A percentile compares a stretch with the other conserved stretches of the same genome.
Conservation (phyloP, 257 asterid species). For the Salvia splendens region DNA sequence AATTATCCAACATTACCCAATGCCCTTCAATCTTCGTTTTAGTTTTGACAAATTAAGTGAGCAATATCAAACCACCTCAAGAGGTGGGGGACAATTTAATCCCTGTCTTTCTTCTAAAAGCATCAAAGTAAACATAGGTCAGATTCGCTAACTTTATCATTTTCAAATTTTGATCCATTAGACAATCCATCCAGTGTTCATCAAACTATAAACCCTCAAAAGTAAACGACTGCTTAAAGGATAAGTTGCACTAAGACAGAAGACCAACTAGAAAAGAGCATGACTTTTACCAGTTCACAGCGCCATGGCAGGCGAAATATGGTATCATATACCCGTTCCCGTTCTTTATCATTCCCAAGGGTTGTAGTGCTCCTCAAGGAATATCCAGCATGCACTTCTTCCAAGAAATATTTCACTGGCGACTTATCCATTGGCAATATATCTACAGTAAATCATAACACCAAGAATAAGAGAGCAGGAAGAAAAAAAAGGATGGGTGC, state of each 20-base stretch:
- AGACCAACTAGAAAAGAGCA: slow-evolving; percentile 21
- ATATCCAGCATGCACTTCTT: slow-evolving; percentile 85
- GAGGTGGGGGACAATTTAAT: background rate
- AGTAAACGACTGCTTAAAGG: background rate
- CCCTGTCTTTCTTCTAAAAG: background rate
- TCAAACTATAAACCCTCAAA: background rate
- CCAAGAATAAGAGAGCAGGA: slow-evolving; percentile 31
- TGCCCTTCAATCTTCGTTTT: background rate
- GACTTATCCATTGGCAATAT: slow-evolving; percentile 64
- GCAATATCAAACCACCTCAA: background rate
- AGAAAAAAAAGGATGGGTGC: background rate
- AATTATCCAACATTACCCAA: background rate
- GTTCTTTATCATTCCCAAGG: slow-evolving; percentile 76
- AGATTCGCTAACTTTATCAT: background rate
- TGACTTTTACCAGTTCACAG: slow-evolving; percentile 81
- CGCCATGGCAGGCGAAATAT: slow-evolving; percentile 98
- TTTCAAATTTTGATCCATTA: background rate
- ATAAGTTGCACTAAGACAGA: slow-evolving; percentile 20
- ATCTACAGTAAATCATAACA: slow-evolving; percentile 41
- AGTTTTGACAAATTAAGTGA: background rate
- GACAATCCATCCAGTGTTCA: background rate
- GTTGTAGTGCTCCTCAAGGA: slow-evolving; percentile 84
- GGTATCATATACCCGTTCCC: slow-evolving; percentile 94
- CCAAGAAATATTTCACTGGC: slow-evolving; percentile 85
- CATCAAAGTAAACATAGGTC: background rate